Base-by-base conservation (phyloP, 768 basidiomycete species). In the Lyophyllum atratum region DNA sequence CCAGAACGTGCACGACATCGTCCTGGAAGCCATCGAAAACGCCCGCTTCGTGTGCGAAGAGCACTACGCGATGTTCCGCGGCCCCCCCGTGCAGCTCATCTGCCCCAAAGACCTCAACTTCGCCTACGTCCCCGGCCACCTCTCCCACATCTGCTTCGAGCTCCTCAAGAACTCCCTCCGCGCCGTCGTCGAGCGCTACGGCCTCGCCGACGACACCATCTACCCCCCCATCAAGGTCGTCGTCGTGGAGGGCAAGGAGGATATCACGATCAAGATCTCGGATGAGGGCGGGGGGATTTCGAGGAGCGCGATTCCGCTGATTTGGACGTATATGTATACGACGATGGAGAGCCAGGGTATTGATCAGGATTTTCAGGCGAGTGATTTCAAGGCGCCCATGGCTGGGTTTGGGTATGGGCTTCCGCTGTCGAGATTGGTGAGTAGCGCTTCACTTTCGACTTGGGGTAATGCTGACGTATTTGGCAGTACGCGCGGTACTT, bases 261-360 rank as follows among this genome's bases (percentile, higher is more conserved):
- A 98, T 66, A 97, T 98, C 66, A 98, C 96, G 2, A 93, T 99
- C 82, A 99, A 99, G 82, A 97, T 99, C 58, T 89, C 86, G 1
- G 96, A 99, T 68, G 96, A 99, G 70, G 96, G 96, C 3, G 96
- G 96, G 0, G 95, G 96, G 0, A 98, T 98, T 54, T 85, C 93
- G 24, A 73, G 93, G 77, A 74, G 89, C 59, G 92, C 93, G 0
- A 89, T 98, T 15, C 93, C 95, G 8, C 80, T 95, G 45, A 96
- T 99, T 52, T 99, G 97, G 97, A 99, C 96, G 56, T 98, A 95
- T 71, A 96, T 97, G 93, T 93, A 93, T 64, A 93, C 92, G 49
- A 93, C 89, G 12, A 90, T 92, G 91, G 81, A 84, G 69, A 79
- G 82, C 12, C 83, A 87, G 71, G 82, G 80, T 15, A 82, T 92